Evolutionary conservation across 768 basidiomycete species (phyloP).

Genomic region (Boletus rufocinnamomeus): DNA sequence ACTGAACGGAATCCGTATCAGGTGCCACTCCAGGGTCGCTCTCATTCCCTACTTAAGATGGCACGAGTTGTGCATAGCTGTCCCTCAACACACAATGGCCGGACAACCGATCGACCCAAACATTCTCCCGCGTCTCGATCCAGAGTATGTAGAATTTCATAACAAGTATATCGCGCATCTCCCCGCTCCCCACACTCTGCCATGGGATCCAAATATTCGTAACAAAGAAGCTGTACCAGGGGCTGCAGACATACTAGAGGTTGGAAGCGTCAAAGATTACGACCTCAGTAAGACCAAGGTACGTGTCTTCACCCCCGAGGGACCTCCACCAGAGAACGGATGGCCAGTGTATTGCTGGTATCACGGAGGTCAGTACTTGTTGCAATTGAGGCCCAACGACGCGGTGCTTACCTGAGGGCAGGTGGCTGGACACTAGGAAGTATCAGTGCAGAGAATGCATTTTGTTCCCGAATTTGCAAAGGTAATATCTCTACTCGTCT

Average conservation of each 20-base stretch:
- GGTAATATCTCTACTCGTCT: constrained; percentile 13
- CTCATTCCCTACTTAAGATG: constrained; percentile 16
- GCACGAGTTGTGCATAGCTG: neutral
- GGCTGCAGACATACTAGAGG: constrained; percentile 53
- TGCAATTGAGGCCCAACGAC: neutral
- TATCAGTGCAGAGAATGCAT: constrained; percentile 60
- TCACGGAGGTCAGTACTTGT: constrained; percentile 58
- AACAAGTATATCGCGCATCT: constrained; percentile 48
- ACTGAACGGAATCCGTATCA: neutral
- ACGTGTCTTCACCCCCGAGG: constrained; percentile 62
- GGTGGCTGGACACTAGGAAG: constrained; percentile 80
- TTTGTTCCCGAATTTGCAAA: constrained; percentile 42
- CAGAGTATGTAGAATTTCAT: constrained; percentile 68
- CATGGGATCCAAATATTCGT: constrained; percentile 64
- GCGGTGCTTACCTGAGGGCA: constrained; percentile 24
- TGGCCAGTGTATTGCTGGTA: constrained; percentile 78
- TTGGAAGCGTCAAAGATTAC: constrained; percentile 57
- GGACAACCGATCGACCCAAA: constrained; percentile 62
- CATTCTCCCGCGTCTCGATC: constrained; percentile 57
- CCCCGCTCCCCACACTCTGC: constrained; percentile 53
- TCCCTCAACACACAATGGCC: constrained; percentile 17
- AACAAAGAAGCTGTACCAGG: constrained; percentile 55
- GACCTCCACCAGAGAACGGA: constrained; percentile 49
- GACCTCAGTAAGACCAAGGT: constrained; percentile 53
- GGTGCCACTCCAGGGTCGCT: neutral